Evolutionary conservation across 164 flowering plant genomes (phyloP).

Genomic region (Macadamia tetraphylla): DNA sequence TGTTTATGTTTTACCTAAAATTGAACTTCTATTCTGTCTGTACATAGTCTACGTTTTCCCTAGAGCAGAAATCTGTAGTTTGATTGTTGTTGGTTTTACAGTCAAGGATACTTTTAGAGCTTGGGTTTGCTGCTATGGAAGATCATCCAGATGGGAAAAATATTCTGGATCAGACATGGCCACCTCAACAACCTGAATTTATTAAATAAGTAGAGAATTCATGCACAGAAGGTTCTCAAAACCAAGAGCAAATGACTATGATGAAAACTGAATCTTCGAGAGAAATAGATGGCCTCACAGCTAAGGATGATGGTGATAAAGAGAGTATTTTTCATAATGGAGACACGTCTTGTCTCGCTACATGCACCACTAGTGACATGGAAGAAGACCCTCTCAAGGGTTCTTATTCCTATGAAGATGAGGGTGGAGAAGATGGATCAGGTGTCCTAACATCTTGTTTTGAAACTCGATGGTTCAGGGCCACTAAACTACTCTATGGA

Average conservation of each 20-base stretch:
- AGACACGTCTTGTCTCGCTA: slow-evolving; percentile 65
- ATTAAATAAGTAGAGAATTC: slow-evolving; percentile 18
- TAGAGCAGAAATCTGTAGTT: slow-evolving; percentile 4
- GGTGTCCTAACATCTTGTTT: slow-evolving; percentile 83
- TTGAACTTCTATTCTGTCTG: no score
- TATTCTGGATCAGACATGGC: slow-evolving; percentile 10
- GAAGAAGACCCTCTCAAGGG: slow-evolving; percentile 58
- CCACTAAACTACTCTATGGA: slow-evolving; percentile 90
- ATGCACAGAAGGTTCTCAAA: slow-evolving; percentile 13
- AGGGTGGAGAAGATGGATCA: slow-evolving; percentile 27
- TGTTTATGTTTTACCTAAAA: no score
- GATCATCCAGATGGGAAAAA: slow-evolving; percentile 23
- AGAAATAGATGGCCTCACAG: slow-evolving; percentile 31
- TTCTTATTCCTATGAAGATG: slow-evolving; percentile 46
- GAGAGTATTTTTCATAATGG: slow-evolving; percentile 50
- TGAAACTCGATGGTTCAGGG: slow-evolving; percentile 93
- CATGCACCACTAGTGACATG: slow-evolving; percentile 61
- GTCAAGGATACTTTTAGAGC: slow-evolving; percentile 76
- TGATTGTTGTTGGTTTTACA: slow-evolving; percentile 23
- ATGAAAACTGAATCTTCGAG: slow-evolving; percentile 31
- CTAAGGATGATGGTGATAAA: slow-evolving; percentile 41
- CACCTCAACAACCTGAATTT: slow-evolving; percentile 22
- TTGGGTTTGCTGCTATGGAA: slow-evolving; percentile 27
- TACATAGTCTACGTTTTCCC: no score
- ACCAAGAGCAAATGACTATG: slow-evolving; percentile 25